These are phyloP conservation scores for Fusarium circinatum DNA, from an alignment of 2,329 filamentous ascomycete genomes.

Conservation along the genomic window DNA sequence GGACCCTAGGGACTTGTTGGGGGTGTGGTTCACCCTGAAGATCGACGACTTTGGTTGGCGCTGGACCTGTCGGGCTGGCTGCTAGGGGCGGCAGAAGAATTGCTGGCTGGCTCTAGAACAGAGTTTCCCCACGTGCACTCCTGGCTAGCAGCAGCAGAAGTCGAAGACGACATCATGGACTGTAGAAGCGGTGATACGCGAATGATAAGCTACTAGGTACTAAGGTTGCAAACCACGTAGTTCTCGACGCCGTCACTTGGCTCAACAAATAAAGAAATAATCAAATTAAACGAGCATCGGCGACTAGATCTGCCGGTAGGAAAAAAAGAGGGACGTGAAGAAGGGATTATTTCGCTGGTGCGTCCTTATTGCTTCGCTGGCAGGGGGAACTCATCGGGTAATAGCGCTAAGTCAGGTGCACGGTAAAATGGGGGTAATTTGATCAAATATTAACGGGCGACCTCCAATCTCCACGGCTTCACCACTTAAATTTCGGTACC, in stretches of 20 bases:
- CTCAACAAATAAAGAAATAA: neutral
- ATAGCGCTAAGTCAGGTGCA: conserved; percentile 38
- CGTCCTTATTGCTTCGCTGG: conserved; percentile 20
- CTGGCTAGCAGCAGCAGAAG: conserved; percentile 12
- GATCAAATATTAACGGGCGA: conserved; percentile 25
- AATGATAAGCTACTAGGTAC: neutral
- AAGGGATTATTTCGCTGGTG: conserved; percentile 12
- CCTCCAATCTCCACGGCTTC: neutral
- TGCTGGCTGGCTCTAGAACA: conserved; percentile 26
- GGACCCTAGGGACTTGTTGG: conserved; percentile 21
- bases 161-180: conserved; percentile 13
- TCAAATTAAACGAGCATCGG: conserved; percentile 1
- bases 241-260: neutral
- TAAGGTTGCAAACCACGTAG: neutral
- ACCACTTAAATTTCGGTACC: conserved; percentile 11
- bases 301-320: conserved; percentile 13
- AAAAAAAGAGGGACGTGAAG: conserved; percentile 2
- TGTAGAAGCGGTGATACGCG: conserved; percentile 13
- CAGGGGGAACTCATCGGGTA: conserved; percentile 29
- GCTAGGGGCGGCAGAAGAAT: conserved; percentile 38
- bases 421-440: conserved; percentile 37
- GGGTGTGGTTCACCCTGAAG: conserved; percentile 34
- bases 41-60: conserved; percentile 32
- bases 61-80: conserved; percentile 27
- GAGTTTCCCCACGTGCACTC: conserved; percentile 28